A percentile compares a stretch with the other conserved stretches of the same genome.
Evolutionary conservation across 345 rosid species (phyloP).

Genomic region (Rhizophora mangle): DNA sequence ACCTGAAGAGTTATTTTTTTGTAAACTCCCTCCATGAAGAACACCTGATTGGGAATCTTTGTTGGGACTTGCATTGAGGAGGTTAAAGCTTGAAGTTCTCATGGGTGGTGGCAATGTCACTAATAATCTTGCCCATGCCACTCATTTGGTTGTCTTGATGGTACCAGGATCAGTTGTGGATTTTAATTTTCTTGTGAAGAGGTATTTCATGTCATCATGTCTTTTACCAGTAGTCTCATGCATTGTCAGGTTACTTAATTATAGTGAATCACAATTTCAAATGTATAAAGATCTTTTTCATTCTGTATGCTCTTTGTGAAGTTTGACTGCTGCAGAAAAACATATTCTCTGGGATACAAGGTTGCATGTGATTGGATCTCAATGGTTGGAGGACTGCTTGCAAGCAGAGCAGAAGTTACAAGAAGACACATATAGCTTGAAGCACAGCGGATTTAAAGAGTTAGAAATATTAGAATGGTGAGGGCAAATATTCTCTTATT

Average conservation of each 20-base stretch:
- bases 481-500: constrained; percentile 23
- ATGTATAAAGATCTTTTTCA: background rate
- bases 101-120: constrained; percentile 81
- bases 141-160: constrained; percentile 66
- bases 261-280: too few relatives aligned
- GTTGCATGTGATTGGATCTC: constrained; percentile 53
- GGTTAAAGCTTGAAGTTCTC: constrained; percentile 64
- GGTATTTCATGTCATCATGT: constrained; percentile 34
- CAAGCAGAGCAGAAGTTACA: constrained; percentile 47
- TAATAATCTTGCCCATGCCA: constrained; percentile 51
- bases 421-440: constrained; percentile 65
- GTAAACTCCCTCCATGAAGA: constrained; percentile 33
- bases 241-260: too few relatives aligned
- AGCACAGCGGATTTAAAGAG: constrained; percentile 43
- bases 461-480: constrained; percentile 40
- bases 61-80: constrained; percentile 51
- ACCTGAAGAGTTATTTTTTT: constrained; percentile 3
- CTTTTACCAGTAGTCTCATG: background rate
- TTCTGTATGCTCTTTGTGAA: constrained; percentile 20
- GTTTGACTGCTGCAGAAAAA: constrained; percentile 51
- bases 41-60: constrained; percentile 52
- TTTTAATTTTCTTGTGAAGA: constrained; percentile 36
- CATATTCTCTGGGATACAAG: constrained; percentile 40
- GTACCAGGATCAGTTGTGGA: constrained; percentile 43
- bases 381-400: constrained; percentile 80